Percentiles rank a stretch among this genome's conserved stretches.
phyloP scores from a whole-genome alignment of 331 rosid species.

The Arachis monticola region DNA sequence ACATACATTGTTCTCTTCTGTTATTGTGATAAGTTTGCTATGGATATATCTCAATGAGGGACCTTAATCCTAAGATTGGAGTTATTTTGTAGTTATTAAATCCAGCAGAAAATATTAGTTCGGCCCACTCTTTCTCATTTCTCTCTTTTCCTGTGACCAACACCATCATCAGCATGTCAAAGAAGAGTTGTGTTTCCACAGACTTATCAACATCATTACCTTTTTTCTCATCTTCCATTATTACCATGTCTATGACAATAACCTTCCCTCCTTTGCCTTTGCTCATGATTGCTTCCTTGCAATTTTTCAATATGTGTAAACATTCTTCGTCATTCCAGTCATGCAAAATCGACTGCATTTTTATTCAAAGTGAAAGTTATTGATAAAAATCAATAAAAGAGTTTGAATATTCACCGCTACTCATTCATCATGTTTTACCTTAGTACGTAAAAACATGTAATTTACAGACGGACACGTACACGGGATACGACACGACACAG shows the following conservation, averaged over 20 bases:
- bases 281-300: conserved; percentile 44
- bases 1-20: too few species aligned
- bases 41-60: conserved; percentile 53
- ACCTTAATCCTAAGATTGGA: conserved; percentile 52
- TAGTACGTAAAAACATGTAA: too few species aligned
- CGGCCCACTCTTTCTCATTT: conserved; percentile 53
- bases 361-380: not conserved
- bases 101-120: conserved; percentile 48
- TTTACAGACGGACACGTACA: too few species aligned
- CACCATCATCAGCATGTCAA: conserved; percentile 58
- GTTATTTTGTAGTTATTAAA: conserved; percentile 47
- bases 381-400: not conserved
- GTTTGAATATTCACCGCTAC: not conserved
- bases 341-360: conserved; percentile 54
- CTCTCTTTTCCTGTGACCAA: conserved; percentile 42
- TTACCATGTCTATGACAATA: conserved; percentile 56
- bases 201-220: conserved; percentile 11
- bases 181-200: conserved; percentile 45
- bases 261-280: conserved; percentile 54
- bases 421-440: not conserved
- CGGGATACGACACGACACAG: too few species aligned
- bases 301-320: conserved; percentile 42
- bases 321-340: conserved; percentile 61
- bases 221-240: conserved; percentile 33
- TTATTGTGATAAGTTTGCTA: not conserved